phyloP scores from a whole-genome alignment of 371 early-diverging fungal genomes.

The Chytridiales sp. region DNA sequence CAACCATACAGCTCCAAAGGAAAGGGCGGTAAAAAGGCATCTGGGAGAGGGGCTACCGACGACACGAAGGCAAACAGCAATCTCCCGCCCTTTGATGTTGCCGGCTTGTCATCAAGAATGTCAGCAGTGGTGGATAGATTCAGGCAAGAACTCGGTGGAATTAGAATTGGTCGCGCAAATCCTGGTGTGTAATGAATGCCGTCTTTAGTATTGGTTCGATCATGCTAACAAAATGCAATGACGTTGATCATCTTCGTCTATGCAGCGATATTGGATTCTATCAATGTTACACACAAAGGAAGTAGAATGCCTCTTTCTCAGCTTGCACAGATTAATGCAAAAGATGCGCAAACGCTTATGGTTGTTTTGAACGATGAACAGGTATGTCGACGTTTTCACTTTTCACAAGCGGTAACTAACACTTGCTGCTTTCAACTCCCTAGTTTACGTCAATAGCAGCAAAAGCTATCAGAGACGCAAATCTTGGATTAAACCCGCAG shows the following conservation, averaged over 20 bases:
- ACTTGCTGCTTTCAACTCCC: not conserved
- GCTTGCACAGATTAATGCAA: slow-evolving; percentile 78
- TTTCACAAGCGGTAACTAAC: not conserved
- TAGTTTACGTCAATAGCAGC: slow-evolving; percentile 73
- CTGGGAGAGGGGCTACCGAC: too few relatives aligned
- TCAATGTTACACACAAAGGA: slow-evolving; percentile 64
- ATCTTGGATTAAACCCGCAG: slow-evolving; percentile 79
- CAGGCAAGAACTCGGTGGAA: not conserved
- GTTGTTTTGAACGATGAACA: slow-evolving; percentile 78
- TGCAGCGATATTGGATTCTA: slow-evolving; percentile 70
- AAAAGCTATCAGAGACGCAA: slow-evolving; percentile 78
- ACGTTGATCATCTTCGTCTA: not conserved
- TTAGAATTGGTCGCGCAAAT: not conserved
- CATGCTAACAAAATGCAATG: too few relatives aligned
- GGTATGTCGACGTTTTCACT: slow-evolving; percentile 39
- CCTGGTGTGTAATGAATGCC: slow-evolving; percentile 9
- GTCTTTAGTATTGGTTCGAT: too few relatives aligned
- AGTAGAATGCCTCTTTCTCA: slow-evolving; percentile 61
- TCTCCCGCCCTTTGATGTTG: not conserved
- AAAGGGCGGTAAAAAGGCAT: too few relatives aligned
- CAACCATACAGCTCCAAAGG: not conserved
- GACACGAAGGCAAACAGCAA: not conserved
- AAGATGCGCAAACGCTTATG: slow-evolving; percentile 83
- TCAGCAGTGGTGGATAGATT: not conserved
- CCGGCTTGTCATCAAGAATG: not conserved